Conservation (phyloP, 2,329 filamentous ascomycete genomes). For the Boeremia exigua region DNA sequence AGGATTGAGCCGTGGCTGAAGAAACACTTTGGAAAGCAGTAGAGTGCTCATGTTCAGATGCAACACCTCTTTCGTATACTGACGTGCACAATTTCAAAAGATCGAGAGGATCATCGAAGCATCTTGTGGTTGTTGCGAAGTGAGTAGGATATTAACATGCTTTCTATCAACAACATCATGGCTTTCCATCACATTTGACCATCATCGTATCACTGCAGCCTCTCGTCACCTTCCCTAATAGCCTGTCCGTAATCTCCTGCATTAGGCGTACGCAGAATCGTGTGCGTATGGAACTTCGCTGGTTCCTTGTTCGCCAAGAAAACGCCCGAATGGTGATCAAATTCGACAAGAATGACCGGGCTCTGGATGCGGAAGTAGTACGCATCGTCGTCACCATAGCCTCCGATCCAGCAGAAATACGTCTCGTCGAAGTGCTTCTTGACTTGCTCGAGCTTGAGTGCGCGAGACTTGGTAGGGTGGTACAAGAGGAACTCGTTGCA, state of each 20-base stretch:
- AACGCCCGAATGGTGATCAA: constrained; percentile 81
- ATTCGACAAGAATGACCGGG: constrained; percentile 75
- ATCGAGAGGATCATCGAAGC: too few species aligned
- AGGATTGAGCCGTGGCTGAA: constrained; percentile 28
- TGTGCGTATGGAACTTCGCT: constrained; percentile 81
- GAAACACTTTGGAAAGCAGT: constrained; percentile 18
- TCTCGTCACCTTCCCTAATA: constrained; percentile 43
- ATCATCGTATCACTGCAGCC: constrained; percentile 8
- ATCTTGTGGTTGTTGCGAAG: too few species aligned
- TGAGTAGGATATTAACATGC: too few species aligned
- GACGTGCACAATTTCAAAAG: background rate
- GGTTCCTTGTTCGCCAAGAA: constrained; percentile 76
- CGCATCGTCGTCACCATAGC: constrained; percentile 68
- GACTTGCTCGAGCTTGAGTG: constrained; percentile 62
- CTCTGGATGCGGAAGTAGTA: constrained; percentile 83
- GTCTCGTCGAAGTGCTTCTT: constrained; percentile 69
- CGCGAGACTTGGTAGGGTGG: constrained; percentile 63
- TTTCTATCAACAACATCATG: background rate
- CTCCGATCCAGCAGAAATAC: constrained; percentile 81
- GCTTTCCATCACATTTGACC: background rate
- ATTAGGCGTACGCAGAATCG: constrained; percentile 74
- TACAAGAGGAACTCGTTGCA: constrained; percentile 72
- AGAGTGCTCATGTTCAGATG: background rate
- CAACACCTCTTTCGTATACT: background rate
- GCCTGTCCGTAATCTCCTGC: constrained; percentile 75